Evolutionary conservation across 164 flowering plant species (phyloP).

Genomic region (Kingdonia uniflora): DNA sequence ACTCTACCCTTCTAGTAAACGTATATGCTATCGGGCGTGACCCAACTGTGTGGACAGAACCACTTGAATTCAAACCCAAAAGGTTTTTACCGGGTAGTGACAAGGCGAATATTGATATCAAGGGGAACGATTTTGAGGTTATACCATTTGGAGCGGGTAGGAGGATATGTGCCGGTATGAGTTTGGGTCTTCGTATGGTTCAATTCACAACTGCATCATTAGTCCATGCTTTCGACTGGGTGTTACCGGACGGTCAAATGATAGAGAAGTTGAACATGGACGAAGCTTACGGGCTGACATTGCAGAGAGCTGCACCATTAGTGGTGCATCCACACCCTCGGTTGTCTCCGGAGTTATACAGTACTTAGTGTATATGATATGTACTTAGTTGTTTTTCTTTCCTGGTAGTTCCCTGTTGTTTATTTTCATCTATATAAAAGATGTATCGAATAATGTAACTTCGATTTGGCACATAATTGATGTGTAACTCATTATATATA

Average conservation of each 20-base stretch:
- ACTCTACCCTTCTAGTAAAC: slow-evolving; percentile 54
- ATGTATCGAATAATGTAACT: not conserved
- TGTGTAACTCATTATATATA: too few relatives aligned
- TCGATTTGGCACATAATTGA: too few relatives aligned
- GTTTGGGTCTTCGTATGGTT: slow-evolving; percentile 64
- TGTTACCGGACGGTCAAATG: slow-evolving; percentile 24
- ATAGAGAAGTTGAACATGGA: slow-evolving; percentile 64
- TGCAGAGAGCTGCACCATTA: slow-evolving; percentile 57
- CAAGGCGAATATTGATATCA: slow-evolving; percentile 40
- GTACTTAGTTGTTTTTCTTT: not conserved
- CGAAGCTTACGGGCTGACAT: slow-evolving; percentile 72
- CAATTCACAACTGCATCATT: slow-evolving; percentile 51
- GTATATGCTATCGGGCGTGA: slow-evolving; percentile 86
- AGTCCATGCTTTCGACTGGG: slow-evolving; percentile 73
- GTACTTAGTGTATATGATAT: not conserved
- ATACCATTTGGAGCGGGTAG: slow-evolving; percentile 92
- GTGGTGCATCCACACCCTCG: slow-evolving; percentile 42
- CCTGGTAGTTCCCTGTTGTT: not conserved
- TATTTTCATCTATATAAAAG: not conserved
- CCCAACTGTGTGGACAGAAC: slow-evolving; percentile 56
- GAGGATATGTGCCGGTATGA: slow-evolving; percentile 76
- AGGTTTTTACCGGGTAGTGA: slow-evolving; percentile 63
- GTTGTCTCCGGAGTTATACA: slow-evolving; percentile 23
- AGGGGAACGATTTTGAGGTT: slow-evolving; percentile 63
- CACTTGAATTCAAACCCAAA: slow-evolving; percentile 56